Evolutionary conservation across 768 basidiomycete genomes (phyloP), one percentile per base, ranked within the genome.

Genomic region (Royoungia palumana): DNA sequence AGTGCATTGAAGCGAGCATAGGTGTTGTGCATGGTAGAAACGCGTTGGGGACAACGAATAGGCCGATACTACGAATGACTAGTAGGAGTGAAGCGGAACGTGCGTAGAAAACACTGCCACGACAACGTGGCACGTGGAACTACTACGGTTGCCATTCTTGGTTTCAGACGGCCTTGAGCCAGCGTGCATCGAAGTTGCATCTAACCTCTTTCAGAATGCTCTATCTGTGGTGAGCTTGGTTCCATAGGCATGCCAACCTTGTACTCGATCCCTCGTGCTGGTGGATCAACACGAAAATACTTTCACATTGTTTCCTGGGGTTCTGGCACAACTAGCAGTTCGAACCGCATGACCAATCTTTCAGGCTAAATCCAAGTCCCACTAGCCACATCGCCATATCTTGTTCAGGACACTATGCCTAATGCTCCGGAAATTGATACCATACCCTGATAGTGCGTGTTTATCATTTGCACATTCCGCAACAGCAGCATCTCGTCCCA

Each of bases 1-100:
- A 81, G 64, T 65, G 85, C 87, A 70, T 88, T 92, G 57, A 87
- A 62, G 46, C 90, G 77, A 24, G 88, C 72, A 53, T 82, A 77
- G 42, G 82, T 69, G 58, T 74, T 85, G 55, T 90, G 87, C 88
- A 91, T 91, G 36, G 36, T 21, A 17, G 58, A 46, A 14, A 32
- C 11, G 38, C 42, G 44, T 38, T 40, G 37, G 11, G 1, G 14
- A 36, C 22, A 7, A 19, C 6, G 11, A 10, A n/a, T 24, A 17
- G 14, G 32, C 12, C 22, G 35, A n/a, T n/a, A n/a, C 30, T 8
- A 13, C 6, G 30, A 30, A 13, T 30, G 30, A 30, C 30, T 6
- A 30, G 30, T 30, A 30, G 6, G 13, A 2, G 12, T n/a, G n/a
- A n/a, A n/a, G n/a, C n/a, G n/a, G n/a, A n/a, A n/a, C n/a, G n/a